Evolutionary conservation across 1,139 yeast species (phyloP), one percentile per base, ranked within the genome.

Genomic region (Lodderomyces oxycetoniae): DNA sequence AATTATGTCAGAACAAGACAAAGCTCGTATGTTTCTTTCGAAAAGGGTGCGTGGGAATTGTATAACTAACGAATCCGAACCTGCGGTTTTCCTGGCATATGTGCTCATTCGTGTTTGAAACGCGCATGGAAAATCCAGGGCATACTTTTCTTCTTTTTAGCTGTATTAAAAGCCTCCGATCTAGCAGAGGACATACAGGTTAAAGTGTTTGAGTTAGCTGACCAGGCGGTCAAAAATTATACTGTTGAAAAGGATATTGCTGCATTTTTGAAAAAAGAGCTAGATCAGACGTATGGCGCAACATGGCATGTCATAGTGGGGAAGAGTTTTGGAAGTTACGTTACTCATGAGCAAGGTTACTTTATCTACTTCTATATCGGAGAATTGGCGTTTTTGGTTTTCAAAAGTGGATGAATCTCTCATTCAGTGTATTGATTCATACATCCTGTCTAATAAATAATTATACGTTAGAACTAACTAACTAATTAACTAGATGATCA

Each of bases 271-370:
- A 91, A 91, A 63, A 85, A 84, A 52, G 87, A 81, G 47, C 61
- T 73, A 55, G 71, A 74, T 43, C 63, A 61, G 34, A 48, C 61
- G 39, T 82, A 72, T 48, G 96, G 96, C 1, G 76, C 83, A 30
- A 79, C 95, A 16, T 91, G 98, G 98, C 97, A 91, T 56, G 93
- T 88, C 20, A 77, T 91, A 39, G 96, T 88, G 34, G 99, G 98
- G 20, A 79, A 80, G 57, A 84, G 84, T 50, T 91, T 91, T 60
- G 97, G 97, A 4, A 79, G 93, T 35, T 88, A 83, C 53, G 96
- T 93, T 17, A 86, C 97, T 13, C 98, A 93, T 53, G 89, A 75
- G 50, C 74, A 83, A 42, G 94, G 95, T 17, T 77, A 74, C 52
- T 91, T 91, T 55, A 68, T 84, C 22, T 89, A 91, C 59, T 85